Evolutionary conservation across 768 basidiomycete species (phyloP).

Genomic region (Phanerodontia chrysosporium): DNA sequence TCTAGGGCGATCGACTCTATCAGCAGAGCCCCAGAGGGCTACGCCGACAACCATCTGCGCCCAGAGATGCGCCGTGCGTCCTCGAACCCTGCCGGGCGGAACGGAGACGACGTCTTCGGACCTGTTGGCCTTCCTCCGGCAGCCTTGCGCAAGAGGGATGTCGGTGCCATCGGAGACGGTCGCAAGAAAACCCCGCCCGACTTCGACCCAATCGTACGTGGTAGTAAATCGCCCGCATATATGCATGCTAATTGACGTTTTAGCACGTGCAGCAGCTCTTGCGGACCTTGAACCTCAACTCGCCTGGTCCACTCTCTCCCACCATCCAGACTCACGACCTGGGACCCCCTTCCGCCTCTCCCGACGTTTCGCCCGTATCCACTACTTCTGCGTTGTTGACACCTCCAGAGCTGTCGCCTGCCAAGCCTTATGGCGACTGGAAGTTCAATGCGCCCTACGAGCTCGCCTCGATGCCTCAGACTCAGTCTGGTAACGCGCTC

Average conservation of each 20-base stretch:
- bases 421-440: conserved; percentile 48
- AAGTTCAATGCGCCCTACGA: conserved; percentile 56
- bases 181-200: conserved; percentile 59
- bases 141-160: conserved; percentile 38
- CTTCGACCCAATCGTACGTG: conserved; percentile 50
- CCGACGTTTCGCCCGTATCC: conserved; percentile 72
- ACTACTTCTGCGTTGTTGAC: conserved; percentile 68
- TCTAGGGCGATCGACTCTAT: conserved; percentile 62
- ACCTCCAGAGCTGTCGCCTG: conserved; percentile 70
- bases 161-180: conserved; percentile 80
- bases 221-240: conserved; percentile 17
- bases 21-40: conserved; percentile 39
- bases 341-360: conserved; percentile 39
- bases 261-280: conserved; percentile 81
- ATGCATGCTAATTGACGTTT: conserved; percentile 16
- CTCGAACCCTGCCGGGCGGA: conserved; percentile 29
- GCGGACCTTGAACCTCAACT: conserved; percentile 74
- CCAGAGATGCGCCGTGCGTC: conserved; percentile 23
- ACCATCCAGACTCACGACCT: not conserved
- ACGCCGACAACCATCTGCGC: conserved; percentile 12
- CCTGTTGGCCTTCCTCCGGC: conserved; percentile 35
- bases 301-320: conserved; percentile 48
- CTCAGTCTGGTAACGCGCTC: conserved; percentile 35
- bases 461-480: conserved; percentile 25
- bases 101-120: conserved; percentile 66